Percentiles rank a stretch among this genome's conserved stretches.
phyloP scores from a whole-genome alignment of 805 yeast species.

The Pichia manshurica region DNA sequence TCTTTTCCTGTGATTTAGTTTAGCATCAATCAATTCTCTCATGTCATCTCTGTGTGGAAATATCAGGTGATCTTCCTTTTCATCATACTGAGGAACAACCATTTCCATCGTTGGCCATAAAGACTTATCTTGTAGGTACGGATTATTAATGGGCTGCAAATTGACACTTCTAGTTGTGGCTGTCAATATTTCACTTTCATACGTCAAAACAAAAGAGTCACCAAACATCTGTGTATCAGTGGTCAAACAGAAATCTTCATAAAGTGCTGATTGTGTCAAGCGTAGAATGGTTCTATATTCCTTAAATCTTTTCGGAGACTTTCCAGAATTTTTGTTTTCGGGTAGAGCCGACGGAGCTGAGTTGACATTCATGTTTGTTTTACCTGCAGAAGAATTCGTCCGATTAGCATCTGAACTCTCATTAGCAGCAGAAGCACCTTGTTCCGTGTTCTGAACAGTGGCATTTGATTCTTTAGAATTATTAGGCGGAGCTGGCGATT shows the following conservation, averaged over 20 bases:
- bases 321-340: neutral
- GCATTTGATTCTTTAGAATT: neutral
- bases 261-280: constrained; percentile 75
- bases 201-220: constrained; percentile 68
- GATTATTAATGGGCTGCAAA: constrained; percentile 67
- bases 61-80: constrained; percentile 25
- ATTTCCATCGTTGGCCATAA: constrained; percentile 38
- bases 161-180: constrained; percentile 74
- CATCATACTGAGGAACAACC: constrained; percentile 37
- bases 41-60: constrained; percentile 38
- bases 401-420: neutral
- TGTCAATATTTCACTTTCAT: constrained; percentile 84
- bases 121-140: constrained; percentile 46
- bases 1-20: constrained; percentile 16
- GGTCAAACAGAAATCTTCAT: constrained; percentile 78
- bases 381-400: neutral
- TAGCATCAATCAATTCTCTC: constrained; percentile 18
- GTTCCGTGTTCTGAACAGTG: neutral
- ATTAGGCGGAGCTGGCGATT: neutral
- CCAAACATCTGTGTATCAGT: constrained; percentile 76
- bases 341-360: no score
- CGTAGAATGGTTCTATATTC: constrained; percentile 71
- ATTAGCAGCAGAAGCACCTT: neutral
- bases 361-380: neutral
- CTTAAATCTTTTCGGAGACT: constrained; percentile 44